Percentiles rank a stretch among this genome's conserved stretches.
phyloP scores from a whole-genome alignment of 768 basidiomycete genomes.

The Sutorius australiensis region DNA sequence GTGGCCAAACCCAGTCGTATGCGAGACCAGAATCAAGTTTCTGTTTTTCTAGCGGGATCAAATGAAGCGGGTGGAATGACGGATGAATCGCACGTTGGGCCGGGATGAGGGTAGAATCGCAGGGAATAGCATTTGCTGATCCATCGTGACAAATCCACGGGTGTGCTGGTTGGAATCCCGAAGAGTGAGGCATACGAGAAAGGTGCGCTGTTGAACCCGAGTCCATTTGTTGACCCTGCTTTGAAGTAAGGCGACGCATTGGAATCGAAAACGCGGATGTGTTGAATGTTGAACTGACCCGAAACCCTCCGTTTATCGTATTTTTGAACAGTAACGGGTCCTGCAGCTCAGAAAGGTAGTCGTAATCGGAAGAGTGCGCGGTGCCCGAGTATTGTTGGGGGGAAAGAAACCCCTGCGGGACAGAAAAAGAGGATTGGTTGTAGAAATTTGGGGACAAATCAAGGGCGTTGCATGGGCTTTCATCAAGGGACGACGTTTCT shows the following conservation, averaged over 20 bases:
- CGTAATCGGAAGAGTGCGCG: slow-evolving; percentile 1
- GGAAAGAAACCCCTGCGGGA: slow-evolving; percentile 8
- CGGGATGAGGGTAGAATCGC: slow-evolving; percentile 19
- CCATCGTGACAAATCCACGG: slow-evolving; percentile 14
- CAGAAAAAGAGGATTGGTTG: background rate
- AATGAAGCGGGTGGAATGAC: slow-evolving; percentile 25
- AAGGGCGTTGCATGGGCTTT: background rate
- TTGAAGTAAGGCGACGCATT: slow-evolving; percentile 31
- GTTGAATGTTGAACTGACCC: slow-evolving; percentile 9
- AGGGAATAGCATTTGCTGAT: slow-evolving; percentile 4
- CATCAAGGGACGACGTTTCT: slow-evolving; percentile 3
- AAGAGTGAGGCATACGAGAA: slow-evolving; percentile 9
- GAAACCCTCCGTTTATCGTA: slow-evolving; percentile 7
- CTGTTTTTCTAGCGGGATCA: slow-evolving; percentile 15
- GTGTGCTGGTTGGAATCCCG: slow-evolving; percentile 15
- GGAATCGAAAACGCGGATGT: slow-evolving; percentile 28
- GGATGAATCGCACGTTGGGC: slow-evolving; percentile 30
- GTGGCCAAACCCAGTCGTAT: slow-evolving; percentile 20
- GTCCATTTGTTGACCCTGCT: slow-evolving; percentile 21
- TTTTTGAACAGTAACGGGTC: slow-evolving; percentile 15
- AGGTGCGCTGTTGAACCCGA: slow-evolving; percentile 12
- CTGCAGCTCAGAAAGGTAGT: slow-evolving; percentile 14
- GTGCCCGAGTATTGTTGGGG: slow-evolving; percentile 5
- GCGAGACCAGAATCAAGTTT: background rate
- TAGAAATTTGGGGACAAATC: slow-evolving; percentile 8